phyloP scores from a whole-genome alignment of 495 filamentous ascomycete genomes.

The Thermochaetoides thermophila region DNA sequence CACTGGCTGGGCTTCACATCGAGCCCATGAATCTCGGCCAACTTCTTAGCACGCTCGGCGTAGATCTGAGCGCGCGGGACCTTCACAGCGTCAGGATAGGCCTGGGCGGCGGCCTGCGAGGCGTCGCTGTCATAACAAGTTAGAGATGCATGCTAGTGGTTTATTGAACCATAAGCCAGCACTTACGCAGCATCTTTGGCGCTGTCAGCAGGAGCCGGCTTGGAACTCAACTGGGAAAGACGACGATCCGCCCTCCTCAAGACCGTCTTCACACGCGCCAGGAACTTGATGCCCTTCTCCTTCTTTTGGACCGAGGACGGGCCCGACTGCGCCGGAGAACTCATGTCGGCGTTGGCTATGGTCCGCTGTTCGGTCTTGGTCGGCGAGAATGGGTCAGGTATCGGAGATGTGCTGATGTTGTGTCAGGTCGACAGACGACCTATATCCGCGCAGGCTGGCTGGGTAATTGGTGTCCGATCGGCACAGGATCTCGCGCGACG shows the following conservation, averaged over 20 bases:
- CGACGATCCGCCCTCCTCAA: slow-evolving; percentile 37
- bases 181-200: too few species aligned
- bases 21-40: slow-evolving; percentile 63
- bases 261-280: slow-evolving; percentile 49
- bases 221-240: too few species aligned
- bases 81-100: slow-evolving; percentile 16
- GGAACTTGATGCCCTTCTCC: slow-evolving; percentile 28
- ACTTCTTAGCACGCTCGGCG: slow-evolving; percentile 51
- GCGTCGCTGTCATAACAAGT: slow-evolving; percentile 18
- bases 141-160: too few species aligned
- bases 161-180: too few species aligned
- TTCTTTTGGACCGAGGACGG: slow-evolving; percentile 22
- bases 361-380: slow-evolving; percentile 1
- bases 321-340: slow-evolving; percentile 25
- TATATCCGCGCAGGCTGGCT: too few species aligned
- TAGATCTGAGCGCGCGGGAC: slow-evolving; percentile 36
- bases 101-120: slow-evolving; percentile 11
- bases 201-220: too few species aligned
- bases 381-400: background rate
- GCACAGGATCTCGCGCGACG: too few species aligned
- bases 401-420: too few species aligned
- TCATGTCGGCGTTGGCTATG: slow-evolving; percentile 25
- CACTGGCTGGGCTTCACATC: slow-evolving; percentile 56
- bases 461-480: too few species aligned
- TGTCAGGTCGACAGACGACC: too few species aligned